phyloP scores from a whole-genome alignment of 2,329 filamentous ascomycete genomes.

The Furcasterigmium furcatum region DNA sequence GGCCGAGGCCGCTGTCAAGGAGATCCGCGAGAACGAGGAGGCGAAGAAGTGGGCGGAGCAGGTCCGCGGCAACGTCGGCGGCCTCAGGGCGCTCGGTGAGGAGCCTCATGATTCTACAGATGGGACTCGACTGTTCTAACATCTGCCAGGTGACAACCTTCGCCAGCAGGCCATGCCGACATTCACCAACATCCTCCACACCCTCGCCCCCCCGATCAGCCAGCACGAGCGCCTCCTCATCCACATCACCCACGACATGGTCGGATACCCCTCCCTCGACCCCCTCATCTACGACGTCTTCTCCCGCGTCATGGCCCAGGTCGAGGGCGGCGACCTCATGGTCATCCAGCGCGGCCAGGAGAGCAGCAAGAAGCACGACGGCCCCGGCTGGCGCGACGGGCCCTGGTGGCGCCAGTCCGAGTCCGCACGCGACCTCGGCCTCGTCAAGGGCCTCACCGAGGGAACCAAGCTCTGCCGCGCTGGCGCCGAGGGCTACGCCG shows the following conservation, averaged over 20 bases:
- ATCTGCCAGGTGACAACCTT: conserved; percentile 72
- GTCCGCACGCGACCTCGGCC: conserved; percentile 70
- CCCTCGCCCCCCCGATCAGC: conserved; percentile 91
- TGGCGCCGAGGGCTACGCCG: conserved; percentile 82
- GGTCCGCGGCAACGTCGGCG: conserved; percentile 82
- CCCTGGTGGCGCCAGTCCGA: conserved; percentile 88
- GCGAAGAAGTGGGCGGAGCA: conserved; percentile 96
- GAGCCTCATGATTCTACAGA: neutral
- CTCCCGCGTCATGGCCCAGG: conserved; percentile 95
- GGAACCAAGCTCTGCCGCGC: conserved; percentile 90
- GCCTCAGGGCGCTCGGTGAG: conserved; percentile 70
- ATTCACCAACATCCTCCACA: conserved; percentile 92
- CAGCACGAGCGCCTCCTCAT: conserved; percentile 96
- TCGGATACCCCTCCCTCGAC: conserved; percentile 91
- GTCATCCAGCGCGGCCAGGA: conserved; percentile 94
- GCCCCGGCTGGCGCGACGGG: conserved; percentile 82
- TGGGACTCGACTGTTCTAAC: neutral
- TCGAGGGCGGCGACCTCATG: conserved; percentile 91
- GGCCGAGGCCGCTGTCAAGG: conserved; percentile 87
- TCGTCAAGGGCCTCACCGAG: conserved; percentile 77
- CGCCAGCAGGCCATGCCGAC: conserved; percentile 85
- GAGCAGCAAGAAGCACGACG: conserved; percentile 62
- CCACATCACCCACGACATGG: conserved; percentile 93
- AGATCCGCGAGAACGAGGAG: conserved; percentile 95
- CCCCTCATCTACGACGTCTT: conserved; percentile 90